Evolutionary conservation across 495 filamentous ascomycete genomes (phyloP), one percentile per base, ranked within the genome.

Genomic region (Xylaria longipes): DNA sequence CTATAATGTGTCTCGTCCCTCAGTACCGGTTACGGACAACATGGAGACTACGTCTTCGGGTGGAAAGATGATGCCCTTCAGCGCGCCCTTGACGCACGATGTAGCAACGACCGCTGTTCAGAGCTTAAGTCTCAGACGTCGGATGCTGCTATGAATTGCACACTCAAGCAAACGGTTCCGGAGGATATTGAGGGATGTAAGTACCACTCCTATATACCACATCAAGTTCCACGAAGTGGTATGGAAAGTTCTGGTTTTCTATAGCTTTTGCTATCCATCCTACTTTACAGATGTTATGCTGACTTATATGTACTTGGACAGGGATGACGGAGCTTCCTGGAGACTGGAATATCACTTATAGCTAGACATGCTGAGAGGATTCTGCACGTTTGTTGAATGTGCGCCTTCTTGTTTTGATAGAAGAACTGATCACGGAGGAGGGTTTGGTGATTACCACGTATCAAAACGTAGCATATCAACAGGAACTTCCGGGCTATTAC

Each of bases 31-130:
- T 80, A 82, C 57, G 82, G 81, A 22, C 81, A 83, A 50, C 84
- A 85, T 52, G 84, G 83, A 48, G 84, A 86, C 62, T 86, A 86
- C 71, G 67, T 85, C 14, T 86, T 85, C 74, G 84, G 83, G 43
- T 85, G 84, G 83, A 79, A 83, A 71, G 79, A 71, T 54, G 78
- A 84, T 65, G 68, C 77, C 2, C 77, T 85, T 22, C 83, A 85
- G 69, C 71, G 76, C n/a, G 83, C 82, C 22, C 79, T 85, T 78
- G 78, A 86, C 69, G 78, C 77, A 52, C 73, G 74, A 20, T 85
- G 83, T 71, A 75, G 68, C 58, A 80, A 80, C 50, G 73, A 75
- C 17, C 69, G 65, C 14, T 85, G 84, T 75, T 68, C 71, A 0
- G 74, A 74, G 39, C 72, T 85, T 35, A 79, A 81, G 68, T 69